Base-by-base conservation (phyloP, 1,139 yeast species). In the Kodamaea anthophila region DNA sequence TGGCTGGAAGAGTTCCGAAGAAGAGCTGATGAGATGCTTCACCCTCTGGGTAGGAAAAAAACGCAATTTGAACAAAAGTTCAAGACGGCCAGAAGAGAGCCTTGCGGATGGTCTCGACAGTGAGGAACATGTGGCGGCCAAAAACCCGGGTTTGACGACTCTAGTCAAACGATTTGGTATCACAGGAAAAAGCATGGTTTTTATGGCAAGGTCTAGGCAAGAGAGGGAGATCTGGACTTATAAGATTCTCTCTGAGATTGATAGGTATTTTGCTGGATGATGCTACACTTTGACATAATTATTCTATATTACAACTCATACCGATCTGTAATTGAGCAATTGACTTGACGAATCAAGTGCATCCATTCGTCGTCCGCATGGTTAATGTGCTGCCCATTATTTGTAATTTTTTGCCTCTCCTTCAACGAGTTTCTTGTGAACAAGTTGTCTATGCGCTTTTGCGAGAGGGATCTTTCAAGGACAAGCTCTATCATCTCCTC, bases 211-310 rank as follows among this genome's bases (percentile, higher is more conserved):
- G 24, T 82, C 94, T 1, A 59, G 94, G 25, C 84, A 81, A 40
- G 95, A 86, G 42, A 64, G 91, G 32, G 96, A 88, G 48, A 40
- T 72, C 18, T 88, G 97, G 97, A 88, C 84, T 2, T 57, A 73
- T 5, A 68, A 73, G 15, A 58, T 87, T 15, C 61, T 72, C 37
- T 57, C 69, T 5, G 94, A 83, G 44, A 65, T 83, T 36, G 87
- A 81, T 39, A 58, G 87, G 10, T 24, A 16, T 11, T 21, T 21
- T 5, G 9, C 23, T 13, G 13, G 4, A 9, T 16, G 9, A 16
- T 16, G 18, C 9, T 6, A 16, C 18, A 6, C 9, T 9, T 9
- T 16, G 18, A 16, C n/a, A n/a, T n/a, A n/a, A n/a, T n/a, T n/a
- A n/a, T n/a, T n/a, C n/a, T n/a, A n/a, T n/a, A n/a, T n/a, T n/a